Evolutionary conservation across 2,329 filamentous ascomycete genomes (phyloP).

Genomic region (Aspergillus novofumigatus): DNA sequence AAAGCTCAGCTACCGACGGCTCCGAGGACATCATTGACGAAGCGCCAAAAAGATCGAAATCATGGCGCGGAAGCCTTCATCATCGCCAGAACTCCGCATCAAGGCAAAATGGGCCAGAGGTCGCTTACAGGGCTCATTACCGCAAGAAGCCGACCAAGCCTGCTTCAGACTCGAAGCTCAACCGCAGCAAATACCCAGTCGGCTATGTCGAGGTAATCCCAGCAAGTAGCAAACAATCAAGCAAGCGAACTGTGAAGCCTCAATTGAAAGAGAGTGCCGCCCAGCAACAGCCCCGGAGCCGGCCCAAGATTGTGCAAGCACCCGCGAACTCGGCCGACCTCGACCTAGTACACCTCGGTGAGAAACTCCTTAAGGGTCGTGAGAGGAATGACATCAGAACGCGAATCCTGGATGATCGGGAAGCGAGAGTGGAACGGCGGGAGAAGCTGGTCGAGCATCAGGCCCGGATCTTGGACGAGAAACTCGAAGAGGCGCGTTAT

Average conservation of each 20-base stretch:
- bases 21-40: slow-evolving; percentile 18
- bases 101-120: slow-evolving; percentile 13
- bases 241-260: slow-evolving; percentile 2
- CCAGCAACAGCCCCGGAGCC: slow-evolving; percentile 11
- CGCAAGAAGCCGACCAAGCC: slow-evolving; percentile 18
- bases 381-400: slow-evolving; percentile 22
- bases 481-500: slow-evolving; percentile 7
- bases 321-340: slow-evolving; percentile 10
- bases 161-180: slow-evolving; percentile 1
- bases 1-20: slow-evolving; percentile 26
- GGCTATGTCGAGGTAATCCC: slow-evolving; percentile 23
- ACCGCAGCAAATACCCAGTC: slow-evolving; percentile 11
- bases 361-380: slow-evolving; percentile 9
- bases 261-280: not conserved
- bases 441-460: slow-evolving; percentile 20
- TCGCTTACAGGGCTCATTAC: slow-evolving; percentile 23
- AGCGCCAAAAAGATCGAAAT: slow-evolving; percentile 10
- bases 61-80: slow-evolving; percentile 16
- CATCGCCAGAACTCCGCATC: slow-evolving; percentile 17
- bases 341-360: slow-evolving; percentile 5
- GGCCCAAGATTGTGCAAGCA: slow-evolving; percentile 16
- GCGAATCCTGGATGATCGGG: slow-evolving; percentile 26
- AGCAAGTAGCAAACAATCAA: slow-evolving; percentile 15
- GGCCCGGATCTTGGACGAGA: slow-evolving; percentile 19
- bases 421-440: slow-evolving; percentile 21